A percentile compares a stretch with the other conserved stretches of the same genome.
Evolutionary conservation across 2,329 filamentous ascomycete genomes (phyloP).

Genomic region (Ramichloridium luteum): DNA sequence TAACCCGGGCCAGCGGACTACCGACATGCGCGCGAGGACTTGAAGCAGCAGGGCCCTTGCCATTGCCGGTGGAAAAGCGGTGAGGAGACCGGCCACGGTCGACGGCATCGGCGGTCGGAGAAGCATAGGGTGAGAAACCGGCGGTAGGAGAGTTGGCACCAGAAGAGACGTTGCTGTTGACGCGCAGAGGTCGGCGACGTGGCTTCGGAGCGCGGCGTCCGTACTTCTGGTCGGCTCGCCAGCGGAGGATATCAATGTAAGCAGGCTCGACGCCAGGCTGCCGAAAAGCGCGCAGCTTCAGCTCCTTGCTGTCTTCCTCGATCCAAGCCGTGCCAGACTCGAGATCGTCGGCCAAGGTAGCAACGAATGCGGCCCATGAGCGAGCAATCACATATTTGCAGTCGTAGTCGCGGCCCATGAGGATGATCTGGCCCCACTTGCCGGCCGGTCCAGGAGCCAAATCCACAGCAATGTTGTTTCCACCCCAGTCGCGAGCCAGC

Average conservation of each 20-base stretch:
- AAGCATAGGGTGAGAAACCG: slow-evolving; percentile 51
- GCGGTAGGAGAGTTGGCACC: slow-evolving; percentile 22
- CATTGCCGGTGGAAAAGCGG: slow-evolving; percentile 42
- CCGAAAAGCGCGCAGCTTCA: slow-evolving; percentile 89
- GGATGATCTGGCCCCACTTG: slow-evolving; percentile 90
- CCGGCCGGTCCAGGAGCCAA: slow-evolving; percentile 80
- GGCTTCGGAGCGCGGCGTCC: slow-evolving; percentile 45
- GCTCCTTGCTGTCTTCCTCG: slow-evolving; percentile 80
- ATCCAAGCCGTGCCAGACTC: slow-evolving; percentile 81
- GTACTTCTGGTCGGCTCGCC: slow-evolving; percentile 92
- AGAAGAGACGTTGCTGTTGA: slow-evolving; percentile 42
- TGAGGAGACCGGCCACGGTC: slow-evolving; percentile 60
- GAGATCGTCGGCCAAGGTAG: slow-evolving; percentile 79
- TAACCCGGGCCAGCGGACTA: slow-evolving; percentile 61
- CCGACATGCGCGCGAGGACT: slow-evolving; percentile 55
- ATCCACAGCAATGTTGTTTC: slow-evolving; percentile 92
- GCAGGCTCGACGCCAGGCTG: slow-evolving; percentile 75
- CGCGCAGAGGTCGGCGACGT: slow-evolving; percentile 34
- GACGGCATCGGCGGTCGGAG: slow-evolving; percentile 45
- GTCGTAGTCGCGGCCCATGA: slow-evolving; percentile 95
- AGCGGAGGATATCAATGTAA: slow-evolving; percentile 89
- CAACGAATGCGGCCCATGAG: slow-evolving; percentile 82
- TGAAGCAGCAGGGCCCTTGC: slow-evolving; percentile 51
- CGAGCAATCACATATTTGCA: slow-evolving; percentile 93
- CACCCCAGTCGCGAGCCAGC: slow-evolving; percentile 91